Conservation (phyloP, 75 land plant species). For the Cryptomeria japonica region DNA sequence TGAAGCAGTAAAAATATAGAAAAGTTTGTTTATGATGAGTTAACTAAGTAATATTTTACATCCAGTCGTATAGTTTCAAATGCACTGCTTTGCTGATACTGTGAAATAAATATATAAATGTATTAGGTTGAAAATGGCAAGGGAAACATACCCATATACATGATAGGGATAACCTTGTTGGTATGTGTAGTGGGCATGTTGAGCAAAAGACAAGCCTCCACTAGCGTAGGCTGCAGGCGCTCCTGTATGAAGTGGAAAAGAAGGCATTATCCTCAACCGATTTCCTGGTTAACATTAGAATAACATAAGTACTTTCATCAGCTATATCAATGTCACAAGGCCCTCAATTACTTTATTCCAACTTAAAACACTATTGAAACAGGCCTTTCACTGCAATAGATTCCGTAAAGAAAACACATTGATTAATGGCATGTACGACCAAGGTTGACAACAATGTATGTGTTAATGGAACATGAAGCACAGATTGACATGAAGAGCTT, state of each 20-base stretch:
- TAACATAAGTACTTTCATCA: not conserved
- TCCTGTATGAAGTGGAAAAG: constrained; percentile 4
- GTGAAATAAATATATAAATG: too few relatives aligned
- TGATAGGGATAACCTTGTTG: constrained; percentile 15
- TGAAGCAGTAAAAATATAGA: not conserved
- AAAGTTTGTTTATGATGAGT: not conserved
- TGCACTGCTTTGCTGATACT: not conserved
- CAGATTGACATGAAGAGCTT: not conserved
- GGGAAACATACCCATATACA: not conserved
- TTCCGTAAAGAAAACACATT: not conserved
- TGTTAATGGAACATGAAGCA: not conserved
- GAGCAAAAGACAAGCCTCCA: constrained; percentile 1
- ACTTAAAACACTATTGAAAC: not conserved
- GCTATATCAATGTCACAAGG: not conserved
- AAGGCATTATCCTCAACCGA: not conserved
- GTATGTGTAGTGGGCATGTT: constrained; percentile 5
- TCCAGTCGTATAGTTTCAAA: not conserved
- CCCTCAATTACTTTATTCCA: not conserved
- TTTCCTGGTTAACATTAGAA: not conserved
- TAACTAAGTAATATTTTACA: not conserved
- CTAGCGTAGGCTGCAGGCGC: not conserved
- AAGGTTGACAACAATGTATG: not conserved
- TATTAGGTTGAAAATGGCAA: not conserved
- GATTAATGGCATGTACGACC: not conserved
- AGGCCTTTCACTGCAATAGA: not conserved